Evolutionary conservation across 2,329 filamentous ascomycete genomes (phyloP), one percentile per base, ranked within the genome.

Genomic region (Phialophora tarda): DNA sequence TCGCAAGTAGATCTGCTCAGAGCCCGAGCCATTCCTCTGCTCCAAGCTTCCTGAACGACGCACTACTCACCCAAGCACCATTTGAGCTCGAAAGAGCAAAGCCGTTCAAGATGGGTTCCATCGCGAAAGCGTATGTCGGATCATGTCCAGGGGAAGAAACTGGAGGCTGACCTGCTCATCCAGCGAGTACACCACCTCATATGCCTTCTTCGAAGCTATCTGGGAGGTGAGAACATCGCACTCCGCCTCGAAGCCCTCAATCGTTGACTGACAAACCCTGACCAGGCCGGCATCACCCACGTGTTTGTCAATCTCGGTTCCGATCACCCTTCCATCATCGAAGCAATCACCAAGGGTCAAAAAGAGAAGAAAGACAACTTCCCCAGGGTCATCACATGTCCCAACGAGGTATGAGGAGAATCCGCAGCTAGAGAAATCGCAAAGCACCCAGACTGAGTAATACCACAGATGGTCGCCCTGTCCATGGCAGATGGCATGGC

Each of bases 401-500:
- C 91, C 0, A 92, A 92, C 71, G 91, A 93, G 84, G 89, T 90
- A 80, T 69, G 73, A 68, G 32, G 8, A 28, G 6, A 23, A 44
- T 30, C 41, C 10, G 34, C 30, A 54, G 8, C 48, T 23, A 12
- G 23, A 24, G n/a, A 11, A 26, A 41, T 17, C 14, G 5, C 34
- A 17, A 50, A 24, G 24, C n/a, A 23, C 21, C 34, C 48, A 44
- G 21, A 28, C 57, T 59, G n/a, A 66, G 56, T 55, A 4, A 54
- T 12, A 26, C 70, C 91, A 23, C 70, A 92, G 88, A 93, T 93
- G 90, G 91, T 93, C 6, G 91, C 91, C 28, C 85, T 94, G 73
- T 93, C 90, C 65, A 91, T 92, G 89, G 91, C 91, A 14, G 91
- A 94, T 76, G 91, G 91, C 59, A 93, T 91, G 74, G 90, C 91